Evolutionary conservation across 768 basidiomycete genomes (phyloP), one percentile per base, ranked within the genome.

Genomic region (Termitomyces sp.): DNA sequence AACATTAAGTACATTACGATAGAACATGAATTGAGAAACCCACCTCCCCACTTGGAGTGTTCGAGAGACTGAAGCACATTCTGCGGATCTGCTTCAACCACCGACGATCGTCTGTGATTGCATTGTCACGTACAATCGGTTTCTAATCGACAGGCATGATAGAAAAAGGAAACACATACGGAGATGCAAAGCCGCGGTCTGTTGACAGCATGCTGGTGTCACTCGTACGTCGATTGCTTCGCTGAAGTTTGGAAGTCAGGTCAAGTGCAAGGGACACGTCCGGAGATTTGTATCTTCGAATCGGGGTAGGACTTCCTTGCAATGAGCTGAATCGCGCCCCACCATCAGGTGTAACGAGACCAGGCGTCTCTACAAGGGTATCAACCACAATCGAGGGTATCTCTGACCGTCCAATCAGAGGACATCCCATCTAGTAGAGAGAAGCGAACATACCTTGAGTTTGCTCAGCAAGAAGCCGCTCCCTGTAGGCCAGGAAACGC

Each of bases 331-430:
- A 53, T 15, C 14, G 64, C 26, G 10, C 31, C 10, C 65, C 62
- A 31, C 59, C 62, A 35, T 74, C 73, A 52, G 69, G 71, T 7
- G 70, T 66, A 7, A 71, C 70, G 41, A 72, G 75, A 38, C 71
- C 68, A 0, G 81, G 79, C 8, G 81, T 85, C 35, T 76, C 73
- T 0, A 83, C 79, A 54, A 80, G 73, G 40, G 71, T 73, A 52
- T 86, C 84, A 12, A 91, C 87, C 33, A 88, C 70, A 58, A 90
- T 90, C 3, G 83, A 82, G 9, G 88, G 87, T 48, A 91, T 84
- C 52, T 82, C 87, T 84, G 62, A 1, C 56, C 14, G n/a, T 35
- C 38, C 30, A 43, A 23, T 54, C 53, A 60, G 48, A 33, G 47
- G 43, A 46, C 28, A 38, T 9, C 38, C 17, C 40, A 47, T 60